Percentiles rank a stretch among this genome's conserved stretches.
Conservation (phyloP, 768 basidiomycete species). For the Leccinum sublutescens region DNA sequence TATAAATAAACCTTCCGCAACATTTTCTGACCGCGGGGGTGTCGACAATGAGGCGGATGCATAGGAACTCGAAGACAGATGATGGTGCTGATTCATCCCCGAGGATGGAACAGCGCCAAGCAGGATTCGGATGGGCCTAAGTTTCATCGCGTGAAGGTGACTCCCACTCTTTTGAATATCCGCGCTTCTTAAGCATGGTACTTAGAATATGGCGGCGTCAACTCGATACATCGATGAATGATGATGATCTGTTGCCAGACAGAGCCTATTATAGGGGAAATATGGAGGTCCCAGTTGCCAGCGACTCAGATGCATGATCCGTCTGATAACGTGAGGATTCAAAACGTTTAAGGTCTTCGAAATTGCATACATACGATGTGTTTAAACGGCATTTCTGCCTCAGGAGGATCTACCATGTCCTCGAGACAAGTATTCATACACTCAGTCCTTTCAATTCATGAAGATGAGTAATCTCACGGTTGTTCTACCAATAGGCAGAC, state of each 20-base stretch:
- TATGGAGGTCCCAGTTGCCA: background rate
- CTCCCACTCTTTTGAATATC: too few species aligned
- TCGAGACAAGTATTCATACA: background rate
- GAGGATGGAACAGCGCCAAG: background rate
- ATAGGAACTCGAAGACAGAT: background rate
- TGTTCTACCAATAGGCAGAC: background rate
- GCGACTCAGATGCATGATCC: background rate
- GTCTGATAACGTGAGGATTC: background rate
- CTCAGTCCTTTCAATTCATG: background rate
- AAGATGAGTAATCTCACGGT: background rate
- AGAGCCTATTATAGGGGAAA: background rate
- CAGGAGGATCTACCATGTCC: background rate
- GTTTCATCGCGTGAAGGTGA: background rate
- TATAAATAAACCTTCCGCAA: background rate
- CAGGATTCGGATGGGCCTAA: background rate
- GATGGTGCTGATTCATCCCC: background rate
- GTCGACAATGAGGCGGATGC: background rate
- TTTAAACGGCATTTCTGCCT: background rate
- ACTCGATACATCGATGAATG: background rate
- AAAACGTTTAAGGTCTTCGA: background rate
- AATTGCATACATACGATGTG: background rate
- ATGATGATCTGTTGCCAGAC: background rate
- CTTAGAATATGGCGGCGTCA: background rate
- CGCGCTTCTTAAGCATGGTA: background rate
- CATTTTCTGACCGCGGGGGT: background rate